These are phyloP conservation scores for Davidsoniella eucalypti DNA, from an alignment of 2,329 filamentous ascomycete genomes.

Conservation along the genomic window DNA sequence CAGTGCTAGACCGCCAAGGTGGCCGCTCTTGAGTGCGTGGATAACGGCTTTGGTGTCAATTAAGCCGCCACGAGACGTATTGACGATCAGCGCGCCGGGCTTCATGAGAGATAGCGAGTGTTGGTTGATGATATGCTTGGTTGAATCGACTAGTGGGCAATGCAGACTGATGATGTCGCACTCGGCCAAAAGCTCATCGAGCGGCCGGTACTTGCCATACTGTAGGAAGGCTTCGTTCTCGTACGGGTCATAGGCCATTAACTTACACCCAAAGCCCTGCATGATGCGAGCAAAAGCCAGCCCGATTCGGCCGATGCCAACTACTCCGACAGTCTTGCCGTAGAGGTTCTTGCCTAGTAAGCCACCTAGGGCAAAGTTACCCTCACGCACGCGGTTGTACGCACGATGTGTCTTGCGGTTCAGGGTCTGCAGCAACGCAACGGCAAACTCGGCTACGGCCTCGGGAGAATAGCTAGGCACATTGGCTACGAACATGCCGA, in stretches of 20 bases:
- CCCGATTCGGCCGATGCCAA: conserved; percentile 51
- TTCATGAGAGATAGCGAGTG: conserved; percentile 39
- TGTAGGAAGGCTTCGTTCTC: conserved; percentile 30
- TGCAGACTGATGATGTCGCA: conserved; percentile 49
- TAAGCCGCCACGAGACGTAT: conserved; percentile 51
- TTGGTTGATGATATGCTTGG: conserved; percentile 43
- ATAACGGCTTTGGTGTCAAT: conserved; percentile 45
- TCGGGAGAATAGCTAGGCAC: conserved; percentile 54
- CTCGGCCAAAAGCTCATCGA: conserved; percentile 36
- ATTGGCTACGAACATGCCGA: conserved; percentile 45
- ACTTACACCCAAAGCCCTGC: conserved; percentile 44
- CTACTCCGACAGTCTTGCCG: conserved; percentile 49
- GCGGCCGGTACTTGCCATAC: conserved; percentile 34
- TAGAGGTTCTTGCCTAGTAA: conserved; percentile 43
- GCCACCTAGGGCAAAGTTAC: conserved; percentile 50
- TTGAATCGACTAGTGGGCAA: conserved; percentile 45
- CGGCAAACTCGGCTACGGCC: conserved; percentile 52
- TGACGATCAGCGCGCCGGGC: conserved; percentile 42
- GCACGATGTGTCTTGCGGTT: conserved; percentile 52
- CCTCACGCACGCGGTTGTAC: conserved; percentile 51
- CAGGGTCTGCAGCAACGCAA: conserved; percentile 50
- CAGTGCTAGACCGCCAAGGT: conserved; percentile 44
- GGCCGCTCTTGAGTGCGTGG: conserved; percentile 40
- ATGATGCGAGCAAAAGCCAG: conserved; percentile 44
- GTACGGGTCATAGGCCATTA: conserved; percentile 46